Percentiles rank a stretch among this genome's conserved stretches.
phyloP scores from a whole-genome alignment of 805 yeast genomes.

The Candida ipomoeae region DNA sequence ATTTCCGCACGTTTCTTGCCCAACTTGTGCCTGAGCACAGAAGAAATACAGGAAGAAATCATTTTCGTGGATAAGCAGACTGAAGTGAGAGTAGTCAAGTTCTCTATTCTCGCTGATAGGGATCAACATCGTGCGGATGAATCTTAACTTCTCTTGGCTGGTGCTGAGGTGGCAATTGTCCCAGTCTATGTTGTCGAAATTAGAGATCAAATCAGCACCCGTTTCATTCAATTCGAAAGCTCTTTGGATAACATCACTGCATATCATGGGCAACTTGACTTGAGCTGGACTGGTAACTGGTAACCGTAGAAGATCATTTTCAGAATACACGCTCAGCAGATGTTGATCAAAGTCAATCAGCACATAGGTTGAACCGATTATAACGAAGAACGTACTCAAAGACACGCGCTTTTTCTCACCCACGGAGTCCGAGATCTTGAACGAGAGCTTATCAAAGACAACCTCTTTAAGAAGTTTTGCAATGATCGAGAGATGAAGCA shows the following conservation, averaged over 20 bases:
- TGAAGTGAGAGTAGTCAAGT: conserved; percentile 1
- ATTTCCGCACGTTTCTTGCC: background rate
- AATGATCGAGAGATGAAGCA: conserved; percentile 8
- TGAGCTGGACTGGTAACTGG: background rate
- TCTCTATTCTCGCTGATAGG: conserved; percentile 2
- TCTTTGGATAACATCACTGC: conserved; percentile 4
- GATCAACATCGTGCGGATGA: conserved; percentile 11
- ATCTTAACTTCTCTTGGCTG: conserved; percentile 13
- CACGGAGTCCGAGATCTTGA: conserved; percentile 4
- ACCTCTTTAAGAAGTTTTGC: conserved; percentile 13
- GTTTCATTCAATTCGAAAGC: conserved; percentile 7
- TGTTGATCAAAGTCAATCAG: conserved; percentile 7
- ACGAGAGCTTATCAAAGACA: conserved; percentile 4
- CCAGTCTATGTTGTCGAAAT: conserved; percentile 7
- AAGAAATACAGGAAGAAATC: conserved; percentile 12
- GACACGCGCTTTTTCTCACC: background rate
- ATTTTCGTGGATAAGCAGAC: conserved; percentile 6
- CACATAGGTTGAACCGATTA: conserved; percentile 5
- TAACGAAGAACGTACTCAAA: conserved; percentile 8
- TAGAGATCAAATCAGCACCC: background rate
- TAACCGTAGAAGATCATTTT: conserved; percentile 5
- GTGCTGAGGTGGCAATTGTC: background rate
- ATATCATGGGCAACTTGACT: background rate
- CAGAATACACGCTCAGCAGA: conserved; percentile 6
- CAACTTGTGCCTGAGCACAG: conserved; percentile 4